Evolutionary conservation across 768 basidiomycete species (phyloP).

Genomic region (Boletus edulis): DNA sequence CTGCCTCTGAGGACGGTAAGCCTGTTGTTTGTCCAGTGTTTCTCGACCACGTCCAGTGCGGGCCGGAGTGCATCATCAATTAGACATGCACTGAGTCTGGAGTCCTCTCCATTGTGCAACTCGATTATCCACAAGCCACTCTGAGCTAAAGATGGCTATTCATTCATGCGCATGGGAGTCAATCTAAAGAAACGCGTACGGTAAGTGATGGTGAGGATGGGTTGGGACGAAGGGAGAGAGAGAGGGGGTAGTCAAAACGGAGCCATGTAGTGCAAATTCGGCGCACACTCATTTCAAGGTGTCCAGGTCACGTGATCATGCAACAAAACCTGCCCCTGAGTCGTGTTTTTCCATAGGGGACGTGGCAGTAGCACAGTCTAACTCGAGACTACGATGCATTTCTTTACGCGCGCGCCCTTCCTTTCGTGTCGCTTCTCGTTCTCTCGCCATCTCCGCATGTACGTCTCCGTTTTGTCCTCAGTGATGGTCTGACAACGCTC

Average conservation of each 20-base stretch:
- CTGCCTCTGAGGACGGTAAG: constrained; percentile 43
- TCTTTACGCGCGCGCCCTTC: constrained; percentile 28
- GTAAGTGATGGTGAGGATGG: constrained; percentile 65
- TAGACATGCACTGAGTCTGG: constrained; percentile 58
- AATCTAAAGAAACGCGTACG: constrained; percentile 39
- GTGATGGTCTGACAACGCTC: constrained; percentile 2
- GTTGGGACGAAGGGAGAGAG: constrained; percentile 45
- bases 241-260: constrained; percentile 33
- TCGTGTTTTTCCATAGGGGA: constrained; percentile 9
- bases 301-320: constrained; percentile 15
- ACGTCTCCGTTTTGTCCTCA: constrained; percentile 3
- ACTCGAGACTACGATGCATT: constrained; percentile 30
- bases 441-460: constrained; percentile 33
- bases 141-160: constrained; percentile 32
- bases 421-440: constrained; percentile 27
- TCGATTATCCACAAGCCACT: constrained; percentile 72
- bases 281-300: background rate
- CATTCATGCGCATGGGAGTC: background rate
- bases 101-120: constrained; percentile 76
- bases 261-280: background rate
- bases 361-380: constrained; percentile 17
- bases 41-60: constrained; percentile 70
- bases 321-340: constrained; percentile 28
- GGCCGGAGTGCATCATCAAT: constrained; percentile 62
- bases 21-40: constrained; percentile 62